Conservation (phyloP, 371 early-diverging fungal genomes). For the Mortierella sp. region DNA sequence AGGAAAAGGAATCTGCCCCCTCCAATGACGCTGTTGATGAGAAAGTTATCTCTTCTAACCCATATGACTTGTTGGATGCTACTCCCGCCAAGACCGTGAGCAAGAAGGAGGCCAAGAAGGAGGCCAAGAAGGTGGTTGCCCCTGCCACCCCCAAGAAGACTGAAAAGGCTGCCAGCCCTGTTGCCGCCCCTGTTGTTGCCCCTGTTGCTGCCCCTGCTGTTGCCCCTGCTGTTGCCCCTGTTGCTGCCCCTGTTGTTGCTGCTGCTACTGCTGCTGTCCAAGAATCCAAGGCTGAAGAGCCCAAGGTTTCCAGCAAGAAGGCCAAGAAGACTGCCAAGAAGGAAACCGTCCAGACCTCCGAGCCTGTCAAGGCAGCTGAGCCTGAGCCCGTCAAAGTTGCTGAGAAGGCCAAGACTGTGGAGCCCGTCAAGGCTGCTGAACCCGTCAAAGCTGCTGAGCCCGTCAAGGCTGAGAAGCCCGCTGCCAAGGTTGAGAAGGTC, state of each 20-base stretch:
- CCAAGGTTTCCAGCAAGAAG: conserved; percentile 29
- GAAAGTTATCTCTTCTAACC: conserved; percentile 49
- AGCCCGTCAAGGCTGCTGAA: conserved; percentile 22
- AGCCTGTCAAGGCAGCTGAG: conserved; percentile 1
- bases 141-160: background rate
- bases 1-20: conserved; percentile 23
- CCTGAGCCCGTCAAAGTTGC: conserved; percentile 11
- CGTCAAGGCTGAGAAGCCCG: conserved; percentile 6
- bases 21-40: conserved; percentile 27
- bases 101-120: conserved; percentile 50
- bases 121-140: conserved; percentile 3
- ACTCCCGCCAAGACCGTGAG: conserved; percentile 21
- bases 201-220: conserved; percentile 9
- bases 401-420: conserved; percentile 10
- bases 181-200: conserved; percentile 12
- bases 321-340: conserved; percentile 31
- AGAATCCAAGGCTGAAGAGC: conserved; percentile 12
- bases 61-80: conserved; percentile 44
- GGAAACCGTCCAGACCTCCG: background rate
- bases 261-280: conserved; percentile 14
- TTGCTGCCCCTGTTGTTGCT: background rate
- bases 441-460: conserved; percentile 19
- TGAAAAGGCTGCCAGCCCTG: conserved; percentile 7
- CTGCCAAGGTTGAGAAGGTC: conserved; percentile 16
- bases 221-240: conserved; percentile 5